phyloP scores from a whole-genome alignment of 805 yeast species.

The Kuraishia ogatae region DNA sequence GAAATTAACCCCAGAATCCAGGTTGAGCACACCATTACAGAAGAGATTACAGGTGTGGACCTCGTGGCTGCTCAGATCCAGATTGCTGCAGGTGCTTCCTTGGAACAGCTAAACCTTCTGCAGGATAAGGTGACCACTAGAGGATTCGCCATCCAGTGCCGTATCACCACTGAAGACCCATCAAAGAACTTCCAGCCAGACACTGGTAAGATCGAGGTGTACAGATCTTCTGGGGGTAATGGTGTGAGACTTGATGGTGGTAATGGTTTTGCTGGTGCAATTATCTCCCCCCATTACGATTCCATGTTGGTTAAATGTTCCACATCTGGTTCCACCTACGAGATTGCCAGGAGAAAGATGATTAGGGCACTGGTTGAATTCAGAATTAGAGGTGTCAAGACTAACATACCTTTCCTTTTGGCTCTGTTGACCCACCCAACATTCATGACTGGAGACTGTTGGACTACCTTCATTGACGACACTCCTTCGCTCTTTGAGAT shows the following conservation, averaged over 20 bases:
- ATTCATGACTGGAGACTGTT: conserved; percentile 78
- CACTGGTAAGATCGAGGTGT: conserved; percentile 96
- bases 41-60: conserved; percentile 97
- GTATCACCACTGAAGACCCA: conserved; percentile 98
- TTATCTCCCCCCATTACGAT: conserved; percentile 95
- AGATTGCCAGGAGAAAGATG: conserved; percentile 97
- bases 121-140: conserved; percentile 94
- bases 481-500: conserved; percentile 93
- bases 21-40: conserved; percentile 98
- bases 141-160: conserved; percentile 98
- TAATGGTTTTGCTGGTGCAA: conserved; percentile 94
- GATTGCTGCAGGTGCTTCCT: conserved; percentile 96
- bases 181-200: conserved; percentile 96
- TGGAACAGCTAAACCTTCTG: conserved; percentile 82
- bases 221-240: conserved; percentile 98
- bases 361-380: conserved; percentile 93
- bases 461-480: conserved; percentile 98
- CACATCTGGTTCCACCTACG: conserved; percentile 94
- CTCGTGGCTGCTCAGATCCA: conserved; percentile 97
- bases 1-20: conserved; percentile 98
- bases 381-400: conserved; percentile 98
- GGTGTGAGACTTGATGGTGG: conserved; percentile 99
- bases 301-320: conserved; percentile 97
- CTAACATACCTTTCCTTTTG: conserved; percentile 92
- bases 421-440: conserved; percentile 87